These are phyloP conservation scores for Solanum sitiens DNA, from an alignment of 257 asterid genomes.

Conservation along the genomic window DNA sequence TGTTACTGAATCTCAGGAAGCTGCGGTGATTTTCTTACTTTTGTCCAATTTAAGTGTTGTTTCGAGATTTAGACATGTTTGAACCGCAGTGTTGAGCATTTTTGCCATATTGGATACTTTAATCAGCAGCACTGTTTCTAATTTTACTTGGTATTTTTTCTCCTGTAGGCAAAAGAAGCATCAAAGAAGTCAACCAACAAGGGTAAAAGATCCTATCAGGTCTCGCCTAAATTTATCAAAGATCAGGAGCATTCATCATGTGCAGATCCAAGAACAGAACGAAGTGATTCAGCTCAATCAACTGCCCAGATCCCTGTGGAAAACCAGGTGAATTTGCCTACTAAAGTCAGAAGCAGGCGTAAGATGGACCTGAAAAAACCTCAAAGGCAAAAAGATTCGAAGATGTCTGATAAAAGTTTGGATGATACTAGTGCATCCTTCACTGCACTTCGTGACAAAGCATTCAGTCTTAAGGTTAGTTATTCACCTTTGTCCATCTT, in stretches of 20 bases:
- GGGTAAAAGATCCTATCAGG: conserved; percentile 48
- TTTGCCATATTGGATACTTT: not conserved
- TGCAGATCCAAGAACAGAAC: conserved; percentile 60
- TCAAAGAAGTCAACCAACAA: conserved; percentile 37
- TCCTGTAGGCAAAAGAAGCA: conserved; percentile 48
- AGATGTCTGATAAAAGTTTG: conserved; percentile 34
- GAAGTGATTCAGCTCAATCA: conserved; percentile 81
- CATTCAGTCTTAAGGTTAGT: conserved; percentile 39
- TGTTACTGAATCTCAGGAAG: conserved; percentile 38
- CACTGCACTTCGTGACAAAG: conserved; percentile 29
- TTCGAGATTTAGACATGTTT: not conserved
- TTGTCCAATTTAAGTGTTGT: not conserved
- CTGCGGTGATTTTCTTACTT: conserved; percentile 32
- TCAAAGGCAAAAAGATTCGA: conserved; percentile 38
- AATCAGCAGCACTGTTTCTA: not conserved
- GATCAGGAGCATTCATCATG: conserved; percentile 51
- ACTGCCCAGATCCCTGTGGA: conserved; percentile 36
- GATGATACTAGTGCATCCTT: conserved; percentile 27
- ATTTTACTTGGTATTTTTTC: not conserved
- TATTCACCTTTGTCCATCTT: conserved; percentile 1
- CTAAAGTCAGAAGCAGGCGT: conserved; percentile 66
- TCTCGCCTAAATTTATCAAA: conserved; percentile 49
- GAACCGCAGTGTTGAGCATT: not conserved
- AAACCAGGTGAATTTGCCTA: conserved; percentile 47
- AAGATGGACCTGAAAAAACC: conserved; percentile 45